Base-by-base conservation (phyloP, 352 stramenopile genomes). In the Phytopythium aichiense region DNA sequence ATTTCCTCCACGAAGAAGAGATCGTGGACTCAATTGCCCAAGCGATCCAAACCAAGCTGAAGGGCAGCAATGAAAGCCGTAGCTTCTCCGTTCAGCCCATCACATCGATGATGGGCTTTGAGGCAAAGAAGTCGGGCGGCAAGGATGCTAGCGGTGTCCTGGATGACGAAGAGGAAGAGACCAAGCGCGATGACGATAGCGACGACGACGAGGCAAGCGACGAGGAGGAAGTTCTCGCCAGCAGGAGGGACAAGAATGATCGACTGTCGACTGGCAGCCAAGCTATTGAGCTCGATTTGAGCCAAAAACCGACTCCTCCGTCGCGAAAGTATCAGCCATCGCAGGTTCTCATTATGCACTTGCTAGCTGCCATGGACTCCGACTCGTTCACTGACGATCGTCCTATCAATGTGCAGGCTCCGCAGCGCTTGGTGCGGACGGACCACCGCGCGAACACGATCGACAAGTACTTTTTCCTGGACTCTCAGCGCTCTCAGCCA, bases 1-100 rank as follows among this genome's bases (percentile, higher is more conserved):
- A 97, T 48, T 97, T 99, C 49, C 73, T 99, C 25, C 88, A 98
- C 71, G 91, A 99, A 71, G 94, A 99, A 79, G 79, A 94, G 59
- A 84, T 99, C 40, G 85, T 97, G 58, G 76, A 92, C 37, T 75
- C 83, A 6, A 79, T 94, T 7, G 79, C 69, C n/a, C 74, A 86
- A 42, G 77, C 94, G n/a, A 79, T 90, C 37, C 80, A 95, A 49
- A 81, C 79, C 52, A 74, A 83, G 57, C 64, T 98, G 8, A 84
- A 89, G 67, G 89, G 88, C 28, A 94, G 89, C 68, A 98, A 98
- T 68, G 79, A 94, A 61, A 93, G 87, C 53, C 74, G 94, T 38
- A 87, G 78, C 23, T 98, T 98, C 67, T 87, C 92, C 7, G 79
- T 95, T 16, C 91, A 97, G 69, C 83, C 87, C 46, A 93, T 95